These are phyloP conservation scores for Sporisorium iseilematis-ciliati DNA, from an alignment of 1,284 basidiomycete genomes.

Conservation along the genomic window DNA sequence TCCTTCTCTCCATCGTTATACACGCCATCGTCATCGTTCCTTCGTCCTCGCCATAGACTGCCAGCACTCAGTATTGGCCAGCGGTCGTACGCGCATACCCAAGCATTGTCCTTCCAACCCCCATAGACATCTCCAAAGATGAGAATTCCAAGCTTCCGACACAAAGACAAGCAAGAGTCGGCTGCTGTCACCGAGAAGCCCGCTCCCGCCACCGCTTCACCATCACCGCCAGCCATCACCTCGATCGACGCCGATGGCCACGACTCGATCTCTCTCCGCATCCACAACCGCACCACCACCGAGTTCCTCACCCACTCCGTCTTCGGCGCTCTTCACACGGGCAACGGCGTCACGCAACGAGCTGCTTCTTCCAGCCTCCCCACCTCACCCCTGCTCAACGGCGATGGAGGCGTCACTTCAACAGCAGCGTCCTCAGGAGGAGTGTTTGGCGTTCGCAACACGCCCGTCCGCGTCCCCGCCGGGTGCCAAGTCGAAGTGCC, in stretches of 20 bases:
- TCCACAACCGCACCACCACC: slow-evolving; percentile 35
- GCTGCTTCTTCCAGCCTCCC: slow-evolving; percentile 27
- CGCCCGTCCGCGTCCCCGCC: slow-evolving; percentile 15
- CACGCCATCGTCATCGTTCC: not conserved
- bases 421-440: not conserved
- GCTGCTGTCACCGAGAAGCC: slow-evolving; percentile 13
- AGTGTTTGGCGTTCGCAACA: slow-evolving; percentile 30
- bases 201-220: not conserved
- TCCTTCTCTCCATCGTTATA: not conserved
- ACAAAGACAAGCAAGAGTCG: slow-evolving; percentile 21
- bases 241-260: slow-evolving; percentile 14
- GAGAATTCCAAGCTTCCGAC: slow-evolving; percentile 25
- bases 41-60: not conserved
- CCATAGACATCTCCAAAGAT: slow-evolving; percentile 9
- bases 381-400: slow-evolving; percentile 8
- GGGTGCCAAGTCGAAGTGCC: slow-evolving; percentile 11
- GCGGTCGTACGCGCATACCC: not conserved
- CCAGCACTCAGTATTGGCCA: too few relatives aligned
- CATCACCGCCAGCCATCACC: slow-evolving; percentile 1
- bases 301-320: slow-evolving; percentile 33
- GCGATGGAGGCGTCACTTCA: not conserved
- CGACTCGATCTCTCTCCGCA: slow-evolving; percentile 22
- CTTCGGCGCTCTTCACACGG: slow-evolving; percentile 38
- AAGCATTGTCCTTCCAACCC: not conserved
- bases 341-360: slow-evolving; percentile 7